A percentile compares a stretch with the other conserved stretches of the same genome.
Conservation (phyloP, 257 asterid species). For the Fraxinus quadrangulata region DNA sequence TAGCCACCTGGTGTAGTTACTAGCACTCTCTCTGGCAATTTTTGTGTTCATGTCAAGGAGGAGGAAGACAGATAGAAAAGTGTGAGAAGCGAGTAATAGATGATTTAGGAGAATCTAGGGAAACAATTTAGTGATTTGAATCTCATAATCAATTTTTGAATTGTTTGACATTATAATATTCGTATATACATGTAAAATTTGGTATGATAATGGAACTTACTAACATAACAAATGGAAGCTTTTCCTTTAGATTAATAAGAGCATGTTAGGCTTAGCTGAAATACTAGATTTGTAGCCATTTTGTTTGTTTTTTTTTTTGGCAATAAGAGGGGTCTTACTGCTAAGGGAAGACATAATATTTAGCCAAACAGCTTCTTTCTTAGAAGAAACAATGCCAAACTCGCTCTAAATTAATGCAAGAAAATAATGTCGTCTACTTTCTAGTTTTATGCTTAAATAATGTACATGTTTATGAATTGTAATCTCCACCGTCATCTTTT, state of each 20-base stretch:
- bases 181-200: not conserved
- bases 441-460: not conserved
- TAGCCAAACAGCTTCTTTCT: not conserved
- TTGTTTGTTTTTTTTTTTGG: too few species aligned
- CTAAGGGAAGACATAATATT: too few species aligned
- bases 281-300: not conserved
- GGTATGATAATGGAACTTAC: not conserved
- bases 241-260: not conserved
- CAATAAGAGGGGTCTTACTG: too few species aligned
- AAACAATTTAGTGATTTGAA: not conserved
- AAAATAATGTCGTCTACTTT: too few species aligned
- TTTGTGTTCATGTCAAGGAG: constrained; percentile 2
- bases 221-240: not conserved
- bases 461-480: not conserved
- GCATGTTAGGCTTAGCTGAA: not conserved
- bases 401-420: not conserved
- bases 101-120: not conserved
- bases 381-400: not conserved
- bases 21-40: not conserved
- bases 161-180: not conserved
- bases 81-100: not conserved
- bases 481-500: not conserved
- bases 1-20: not conserved
- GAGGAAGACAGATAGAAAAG: not conserved
- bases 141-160: not conserved